Evolutionary conservation across 108 stramenopile genomes (phyloP).

Genomic region (Cyclotella baltica): DNA sequence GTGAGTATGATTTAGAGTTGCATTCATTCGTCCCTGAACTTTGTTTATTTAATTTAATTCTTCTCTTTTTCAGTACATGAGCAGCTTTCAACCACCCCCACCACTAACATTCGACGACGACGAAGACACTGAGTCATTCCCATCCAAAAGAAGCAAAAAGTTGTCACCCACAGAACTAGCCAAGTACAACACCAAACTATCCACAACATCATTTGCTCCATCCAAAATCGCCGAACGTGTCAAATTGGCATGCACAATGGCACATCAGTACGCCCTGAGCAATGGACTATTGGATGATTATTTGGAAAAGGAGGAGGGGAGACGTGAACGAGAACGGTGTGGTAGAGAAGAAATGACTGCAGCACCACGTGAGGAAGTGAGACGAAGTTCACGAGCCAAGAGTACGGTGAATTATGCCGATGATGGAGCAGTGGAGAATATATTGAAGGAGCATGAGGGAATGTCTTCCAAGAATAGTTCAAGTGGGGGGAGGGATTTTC

Average conservation of each 20-base stretch:
- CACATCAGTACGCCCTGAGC: conserved; percentile 17
- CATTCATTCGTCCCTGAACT: background rate
- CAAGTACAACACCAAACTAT: conserved; percentile 21
- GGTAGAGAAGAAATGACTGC: conserved; percentile 24
- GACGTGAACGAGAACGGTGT: conserved; percentile 18
- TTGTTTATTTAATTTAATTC: background rate
- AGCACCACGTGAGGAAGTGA: conserved; percentile 22
- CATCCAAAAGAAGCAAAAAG: conserved; percentile 26
- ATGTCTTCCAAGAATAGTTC: background rate
- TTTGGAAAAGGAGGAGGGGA: conserved; percentile 18
- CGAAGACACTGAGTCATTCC: conserved; percentile 9
- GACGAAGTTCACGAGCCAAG: conserved; percentile 41
- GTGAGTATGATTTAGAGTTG: background rate
- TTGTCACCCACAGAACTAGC: conserved; percentile 24
- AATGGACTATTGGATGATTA: conserved; percentile 40
- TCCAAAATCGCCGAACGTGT: conserved; percentile 50
- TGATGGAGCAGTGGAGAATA: conserved; percentile 30
- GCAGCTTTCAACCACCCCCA: conserved; percentile 31
- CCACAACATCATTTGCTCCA: conserved; percentile 36
- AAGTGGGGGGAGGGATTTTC: conserved; percentile 18
- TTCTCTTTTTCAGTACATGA: conserved; percentile 29
- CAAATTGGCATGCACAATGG: conserved; percentile 34
- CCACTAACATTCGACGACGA: conserved; percentile 33
- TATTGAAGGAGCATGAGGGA: conserved; percentile 11
- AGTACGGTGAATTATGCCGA: conserved; percentile 45